Conservation (phyloP, 2,329 filamentous ascomycete species). For the Neofusicoccum ribis region DNA sequence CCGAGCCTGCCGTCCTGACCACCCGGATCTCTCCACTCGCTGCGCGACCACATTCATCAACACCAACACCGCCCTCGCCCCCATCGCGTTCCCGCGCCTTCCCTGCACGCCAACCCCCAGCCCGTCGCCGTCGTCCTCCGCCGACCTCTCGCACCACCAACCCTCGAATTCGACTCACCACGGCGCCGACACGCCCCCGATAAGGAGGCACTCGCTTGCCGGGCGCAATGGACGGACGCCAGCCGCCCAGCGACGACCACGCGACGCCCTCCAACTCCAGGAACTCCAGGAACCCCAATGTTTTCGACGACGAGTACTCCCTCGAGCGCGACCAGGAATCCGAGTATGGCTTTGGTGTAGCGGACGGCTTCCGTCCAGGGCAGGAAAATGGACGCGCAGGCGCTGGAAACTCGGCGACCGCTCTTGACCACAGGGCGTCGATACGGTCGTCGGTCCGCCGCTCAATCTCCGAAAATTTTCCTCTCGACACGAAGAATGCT, state of each 20-base stretch:
- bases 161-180: slow-evolving; percentile 22
- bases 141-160: neutral
- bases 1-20: slow-evolving; percentile 29
- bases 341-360: slow-evolving; percentile 45
- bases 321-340: slow-evolving; percentile 38
- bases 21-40: slow-evolving; percentile 23
- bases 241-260: slow-evolving; percentile 32
- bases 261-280: slow-evolving; percentile 27
- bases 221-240: slow-evolving; percentile 41
- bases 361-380: slow-evolving; percentile 48
- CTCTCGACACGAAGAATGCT: slow-evolving; percentile 2
- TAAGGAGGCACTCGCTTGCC: slow-evolving; percentile 20
- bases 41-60: slow-evolving; percentile 22
- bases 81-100: neutral
- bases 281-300: slow-evolving; percentile 41
- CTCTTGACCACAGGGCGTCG: slow-evolving; percentile 20
- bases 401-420: slow-evolving; percentile 20
- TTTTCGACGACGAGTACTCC: slow-evolving; percentile 53
- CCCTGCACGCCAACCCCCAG: slow-evolving; percentile 1
- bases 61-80: slow-evolving; percentile 26
- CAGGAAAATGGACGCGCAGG: slow-evolving; percentile 27
- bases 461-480: slow-evolving; percentile 17
- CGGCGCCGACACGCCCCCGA: slow-evolving; percentile 18
- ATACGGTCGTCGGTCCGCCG: slow-evolving; percentile 24
- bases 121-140: neutral